phyloP scores from a whole-genome alignment of 306 rosid genomes.

The Malus domestica region DNA sequence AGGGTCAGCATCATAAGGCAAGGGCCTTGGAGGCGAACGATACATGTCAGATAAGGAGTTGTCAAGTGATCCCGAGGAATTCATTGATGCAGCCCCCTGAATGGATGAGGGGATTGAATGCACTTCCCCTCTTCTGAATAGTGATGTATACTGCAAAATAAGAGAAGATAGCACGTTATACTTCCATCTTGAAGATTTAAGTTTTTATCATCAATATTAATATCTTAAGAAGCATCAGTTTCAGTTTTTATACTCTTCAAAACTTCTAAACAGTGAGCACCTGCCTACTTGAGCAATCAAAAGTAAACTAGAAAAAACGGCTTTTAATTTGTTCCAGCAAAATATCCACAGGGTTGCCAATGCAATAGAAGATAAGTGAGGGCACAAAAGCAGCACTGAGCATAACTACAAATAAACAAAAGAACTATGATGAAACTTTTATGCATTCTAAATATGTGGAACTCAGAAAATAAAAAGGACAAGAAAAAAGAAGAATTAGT shows the following conservation, averaged over 20 bases:
- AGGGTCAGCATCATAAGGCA: constrained; percentile 86
- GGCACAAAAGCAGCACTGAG: background rate
- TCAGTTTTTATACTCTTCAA: background rate
- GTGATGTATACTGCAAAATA: constrained; percentile 58
- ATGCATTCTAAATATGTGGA: background rate
- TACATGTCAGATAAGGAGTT: constrained; percentile 75
- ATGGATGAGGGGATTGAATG: constrained; percentile 75
- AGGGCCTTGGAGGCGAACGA: constrained; percentile 95
- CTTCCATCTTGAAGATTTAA: background rate
- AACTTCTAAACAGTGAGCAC: background rate
- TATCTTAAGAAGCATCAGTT: background rate
- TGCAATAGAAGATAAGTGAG: background rate
- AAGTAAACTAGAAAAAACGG: background rate
- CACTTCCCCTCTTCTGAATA: constrained; percentile 74
- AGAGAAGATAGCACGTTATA: constrained; percentile 12
- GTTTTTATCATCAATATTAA: constrained; percentile 11
- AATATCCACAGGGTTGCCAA: background rate
- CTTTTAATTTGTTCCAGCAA: background rate
- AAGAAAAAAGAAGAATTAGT: background rate
- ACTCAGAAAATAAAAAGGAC: background rate
- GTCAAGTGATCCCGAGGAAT: constrained; percentile 65
- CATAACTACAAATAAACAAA: background rate
- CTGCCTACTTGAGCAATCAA: background rate
- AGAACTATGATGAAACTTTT: background rate
- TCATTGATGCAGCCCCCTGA: constrained; percentile 75